Base-by-base conservation (phyloP, 345 rosid species). In the Lumnitzera littorea region DNA sequence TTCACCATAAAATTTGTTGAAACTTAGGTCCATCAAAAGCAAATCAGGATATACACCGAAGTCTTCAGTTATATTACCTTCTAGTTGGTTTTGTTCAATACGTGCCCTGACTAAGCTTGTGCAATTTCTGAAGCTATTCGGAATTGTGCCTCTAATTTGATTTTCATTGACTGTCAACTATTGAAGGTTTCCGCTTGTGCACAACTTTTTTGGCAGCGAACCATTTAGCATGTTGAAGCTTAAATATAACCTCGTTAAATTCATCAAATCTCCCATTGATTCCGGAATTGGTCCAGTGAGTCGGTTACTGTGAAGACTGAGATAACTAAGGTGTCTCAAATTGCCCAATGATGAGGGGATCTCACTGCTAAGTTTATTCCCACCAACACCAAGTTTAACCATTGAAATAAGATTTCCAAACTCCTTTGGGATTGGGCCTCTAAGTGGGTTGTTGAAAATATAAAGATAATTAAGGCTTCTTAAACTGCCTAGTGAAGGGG, bases 121-220 rank as follows among this genome's bases (percentile, higher is more conserved):
- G 63, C 74, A 70, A 51, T 63, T 74, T 27, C 65, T 56, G 56
- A 74, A 59, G 56, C 66, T 57, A 31, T 70, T 41, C 1, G 69
- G 67, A 13, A 67, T 51, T 12, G 62, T 25, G 13, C 79, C 79
- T 13, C 16, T 56, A 27, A 74, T 63, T 3, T 16, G 41, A 51
- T 74, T 74, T 56, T 51, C 57, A 36, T 14, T 11, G 5, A 13
- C 48, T 6, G 43, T 36, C 1, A 56, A 31, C 3, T 36, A 29
- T 31, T 12, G 3, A n/a, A 56, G 60, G 1, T 46, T 29, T 25
- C 48, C 16, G 31, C 60, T 48, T 0, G 10, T 46, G 16, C 60
- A 56, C 15, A 56, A n/a, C 16, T 56, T n/a, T 15, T 14, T 6
- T 17, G 60, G 60, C 7, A 56, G 24, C 5, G 8, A 13, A 7